These are phyloP conservation scores for Plectranthus barbatus DNA, from an alignment of 257 asterid species.

Conservation along the genomic window DNA sequence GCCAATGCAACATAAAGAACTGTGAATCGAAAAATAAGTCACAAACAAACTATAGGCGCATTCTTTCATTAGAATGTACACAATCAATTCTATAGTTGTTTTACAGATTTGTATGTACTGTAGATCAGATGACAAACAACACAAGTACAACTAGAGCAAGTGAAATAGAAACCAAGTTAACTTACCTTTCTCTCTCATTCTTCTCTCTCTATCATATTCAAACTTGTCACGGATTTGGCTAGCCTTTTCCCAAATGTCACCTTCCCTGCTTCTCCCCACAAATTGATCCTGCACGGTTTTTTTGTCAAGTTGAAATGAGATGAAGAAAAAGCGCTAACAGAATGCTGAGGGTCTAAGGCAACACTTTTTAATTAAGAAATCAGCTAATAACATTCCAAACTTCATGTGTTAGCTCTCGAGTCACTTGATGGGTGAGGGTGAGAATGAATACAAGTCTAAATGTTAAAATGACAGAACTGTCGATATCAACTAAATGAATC, in stretches of 20 bases:
- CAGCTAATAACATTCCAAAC: slow-evolving; percentile 1
- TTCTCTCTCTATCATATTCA: slow-evolving; percentile 85
- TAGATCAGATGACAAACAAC: background rate
- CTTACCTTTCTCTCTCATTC: slow-evolving; percentile 85
- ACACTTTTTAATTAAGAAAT: background rate
- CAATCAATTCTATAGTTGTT: background rate
- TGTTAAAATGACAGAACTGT: background rate
- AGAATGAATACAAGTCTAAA: no score
- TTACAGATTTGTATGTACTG: background rate
- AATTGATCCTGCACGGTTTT: slow-evolving; percentile 44
- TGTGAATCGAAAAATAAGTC: background rate
- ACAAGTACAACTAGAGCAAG: slow-evolving; percentile 4
- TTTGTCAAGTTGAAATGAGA: slow-evolving; percentile 6
- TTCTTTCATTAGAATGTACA: background rate
- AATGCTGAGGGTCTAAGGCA: background rate
- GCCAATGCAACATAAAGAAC: no score
- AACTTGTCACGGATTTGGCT: slow-evolving; percentile 80
- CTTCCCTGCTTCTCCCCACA: slow-evolving; percentile 34
- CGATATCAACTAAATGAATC: background rate
- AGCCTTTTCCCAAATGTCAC: slow-evolving; percentile 55
- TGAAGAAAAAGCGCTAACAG: no score
- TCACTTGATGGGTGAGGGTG: background rate
- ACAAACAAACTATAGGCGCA: background rate
- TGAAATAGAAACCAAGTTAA: background rate
- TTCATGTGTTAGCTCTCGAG: background rate